Conservation (phyloP, 192 early-diverging fungal species). For the Funneliformis geosporum region DNA sequence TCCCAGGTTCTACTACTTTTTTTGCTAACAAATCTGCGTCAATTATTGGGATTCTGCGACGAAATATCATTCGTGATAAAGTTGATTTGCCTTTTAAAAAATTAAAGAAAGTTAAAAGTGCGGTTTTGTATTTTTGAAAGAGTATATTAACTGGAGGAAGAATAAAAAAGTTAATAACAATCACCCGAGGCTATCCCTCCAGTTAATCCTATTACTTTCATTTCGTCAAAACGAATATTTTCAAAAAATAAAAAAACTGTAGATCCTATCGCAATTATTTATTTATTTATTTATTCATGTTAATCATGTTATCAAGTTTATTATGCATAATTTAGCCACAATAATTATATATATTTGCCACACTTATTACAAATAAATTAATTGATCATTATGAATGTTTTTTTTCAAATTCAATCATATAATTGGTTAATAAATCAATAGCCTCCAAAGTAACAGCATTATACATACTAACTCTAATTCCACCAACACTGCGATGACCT, state of each 20-base stretch:
- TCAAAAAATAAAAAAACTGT: no score
- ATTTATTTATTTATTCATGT: no score
- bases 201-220: slow-evolving; percentile 92
- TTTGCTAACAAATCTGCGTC: slow-evolving; percentile 92
- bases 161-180: background rate
- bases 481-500: slow-evolving; percentile 94
- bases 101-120: background rate
- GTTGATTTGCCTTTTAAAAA: slow-evolving; percentile 79
- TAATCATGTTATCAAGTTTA: no score
- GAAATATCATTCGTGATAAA: slow-evolving; percentile 65
- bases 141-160: no score
- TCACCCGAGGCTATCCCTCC: slow-evolving; percentile 90
- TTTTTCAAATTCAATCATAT: slow-evolving; percentile 82
- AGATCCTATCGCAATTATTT: no score
- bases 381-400: no score
- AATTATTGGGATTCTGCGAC: slow-evolving; percentile 70
- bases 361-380: no score
- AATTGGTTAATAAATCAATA: slow-evolving; percentile 74
- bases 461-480: slow-evolving; percentile 90
- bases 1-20: slow-evolving; percentile 78
- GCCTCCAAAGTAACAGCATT: slow-evolving; percentile 90
- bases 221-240: slow-evolving; percentile 33
- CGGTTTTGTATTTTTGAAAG: background rate
- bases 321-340: no score
- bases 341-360: background rate